phyloP scores from a whole-genome alignment of 2,329 filamentous ascomycete genomes.

The Epichloe aotearoae region DNA sequence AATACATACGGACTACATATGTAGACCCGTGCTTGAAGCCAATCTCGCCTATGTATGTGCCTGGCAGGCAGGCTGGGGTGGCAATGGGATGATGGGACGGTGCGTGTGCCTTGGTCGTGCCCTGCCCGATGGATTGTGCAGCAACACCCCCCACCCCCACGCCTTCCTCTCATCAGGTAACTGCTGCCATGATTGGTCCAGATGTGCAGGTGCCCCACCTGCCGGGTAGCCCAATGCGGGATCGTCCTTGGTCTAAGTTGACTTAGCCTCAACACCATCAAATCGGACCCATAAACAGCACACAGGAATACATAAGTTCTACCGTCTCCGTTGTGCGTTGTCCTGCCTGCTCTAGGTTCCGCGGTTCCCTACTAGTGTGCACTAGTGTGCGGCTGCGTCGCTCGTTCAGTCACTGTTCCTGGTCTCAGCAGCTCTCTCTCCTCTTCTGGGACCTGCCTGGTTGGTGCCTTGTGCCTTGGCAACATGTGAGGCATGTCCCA shows the following conservation, averaged over 20 bases:
- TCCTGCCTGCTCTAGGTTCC: background rate
- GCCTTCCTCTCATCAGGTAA: background rate
- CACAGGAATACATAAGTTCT: background rate
- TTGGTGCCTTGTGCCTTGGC: no score
- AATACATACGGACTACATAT: no score
- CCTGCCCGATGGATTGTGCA: no score
- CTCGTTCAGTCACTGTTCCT: no score
- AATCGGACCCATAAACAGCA: background rate
- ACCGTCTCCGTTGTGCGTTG: background rate
- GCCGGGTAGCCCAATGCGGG: slow-evolving; percentile 5
- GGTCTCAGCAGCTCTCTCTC: background rate
- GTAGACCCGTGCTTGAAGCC: no score
- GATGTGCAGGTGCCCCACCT: background rate
- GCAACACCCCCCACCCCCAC: background rate
- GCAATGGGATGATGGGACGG: no score
- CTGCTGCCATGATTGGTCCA: background rate
- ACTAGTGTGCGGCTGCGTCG: no score
- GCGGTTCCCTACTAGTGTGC: background rate
- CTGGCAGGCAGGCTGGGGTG: no score
- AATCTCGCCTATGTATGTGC: no score
- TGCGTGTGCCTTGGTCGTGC: no score
- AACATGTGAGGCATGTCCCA: no score
- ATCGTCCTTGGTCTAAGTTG: slow-evolving; percentile 6
- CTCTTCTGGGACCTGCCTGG: background rate
- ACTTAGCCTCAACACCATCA: slow-evolving; percentile 3